These are phyloP conservation scores for Colletotrichum spinosum DNA, from an alignment of 2,329 filamentous ascomycete species.

Conservation along the genomic window DNA sequence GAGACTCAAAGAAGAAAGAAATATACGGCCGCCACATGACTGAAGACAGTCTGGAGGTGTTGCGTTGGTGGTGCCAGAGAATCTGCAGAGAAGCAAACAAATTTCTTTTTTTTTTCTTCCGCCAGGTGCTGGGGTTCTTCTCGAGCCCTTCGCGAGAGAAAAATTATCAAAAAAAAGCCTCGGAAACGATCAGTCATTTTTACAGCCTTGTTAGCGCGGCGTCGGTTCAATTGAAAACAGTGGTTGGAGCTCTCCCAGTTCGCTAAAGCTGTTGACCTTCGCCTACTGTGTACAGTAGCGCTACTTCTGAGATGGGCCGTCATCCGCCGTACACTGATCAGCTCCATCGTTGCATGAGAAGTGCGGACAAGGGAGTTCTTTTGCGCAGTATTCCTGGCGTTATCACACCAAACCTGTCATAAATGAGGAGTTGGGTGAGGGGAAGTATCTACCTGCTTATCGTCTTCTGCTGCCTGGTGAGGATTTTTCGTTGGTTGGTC, in stretches of 20 bases:
- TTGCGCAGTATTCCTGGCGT: background rate
- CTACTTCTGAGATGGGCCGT: conserved; percentile 14
- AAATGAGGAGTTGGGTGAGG: conserved; percentile 13
- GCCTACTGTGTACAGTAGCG: background rate
- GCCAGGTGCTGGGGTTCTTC: no score
- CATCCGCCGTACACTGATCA: conserved; percentile 23
- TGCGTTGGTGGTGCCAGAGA: conserved; percentile 5
- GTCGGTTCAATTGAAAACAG: background rate
- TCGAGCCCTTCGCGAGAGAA: background rate
- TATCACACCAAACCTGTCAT: conserved; percentile 21
- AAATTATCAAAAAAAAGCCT: conserved; percentile 4
- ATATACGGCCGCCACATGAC: conserved; percentile 8
- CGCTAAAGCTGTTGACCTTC: conserved; percentile 13
- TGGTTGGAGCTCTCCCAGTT: conserved; percentile 1
- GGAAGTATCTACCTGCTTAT: background rate
- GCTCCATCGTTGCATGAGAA: conserved; percentile 13
- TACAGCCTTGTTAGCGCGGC: background rate
- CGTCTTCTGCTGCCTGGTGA: background rate
- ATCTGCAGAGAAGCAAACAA: conserved; percentile 7
- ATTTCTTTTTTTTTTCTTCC: background rate
- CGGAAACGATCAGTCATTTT: conserved; percentile 24
- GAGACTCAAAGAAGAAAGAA: conserved; percentile 4
- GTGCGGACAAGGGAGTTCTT: conserved; percentile 7
- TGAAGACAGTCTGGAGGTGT: conserved; percentile 6
- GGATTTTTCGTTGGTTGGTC: conserved; percentile 19